Evolutionary conservation across 2,329 filamentous ascomycete species (phyloP).

Genomic region (Magnaporthiopsis incrustans): DNA sequence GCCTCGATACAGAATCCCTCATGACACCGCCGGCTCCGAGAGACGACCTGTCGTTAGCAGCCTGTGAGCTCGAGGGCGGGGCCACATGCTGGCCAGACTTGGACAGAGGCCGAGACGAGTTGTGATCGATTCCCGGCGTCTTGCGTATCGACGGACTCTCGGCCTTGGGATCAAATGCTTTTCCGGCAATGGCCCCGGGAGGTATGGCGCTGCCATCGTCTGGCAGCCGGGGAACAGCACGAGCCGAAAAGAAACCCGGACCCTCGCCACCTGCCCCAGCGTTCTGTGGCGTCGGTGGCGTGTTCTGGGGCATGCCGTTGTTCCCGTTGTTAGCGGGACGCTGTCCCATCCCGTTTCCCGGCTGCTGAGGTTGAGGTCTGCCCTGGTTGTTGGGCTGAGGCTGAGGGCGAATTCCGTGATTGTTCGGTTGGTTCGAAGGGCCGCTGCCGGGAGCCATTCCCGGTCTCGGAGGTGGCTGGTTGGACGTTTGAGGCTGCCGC

Average conservation of each 20-base stretch:
- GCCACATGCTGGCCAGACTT: slow-evolving; percentile 46
- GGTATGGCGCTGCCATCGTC: slow-evolving; percentile 36
- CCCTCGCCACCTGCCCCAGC: slow-evolving; percentile 24
- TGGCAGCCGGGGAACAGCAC: slow-evolving; percentile 50
- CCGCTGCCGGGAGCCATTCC: slow-evolving; percentile 10
- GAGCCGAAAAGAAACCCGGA: slow-evolving; percentile 63
- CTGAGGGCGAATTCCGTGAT: slow-evolving; percentile 11
- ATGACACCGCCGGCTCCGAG: slow-evolving; percentile 6
- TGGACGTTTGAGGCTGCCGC: slow-evolving; percentile 27
- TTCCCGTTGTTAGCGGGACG: slow-evolving; percentile 5
- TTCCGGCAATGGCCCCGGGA: slow-evolving; percentile 32
- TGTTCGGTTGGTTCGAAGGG: slow-evolving; percentile 10
- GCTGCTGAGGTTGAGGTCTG: slow-evolving; percentile 9
- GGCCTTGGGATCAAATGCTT: slow-evolving; percentile 63
- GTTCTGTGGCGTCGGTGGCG: slow-evolving; percentile 19
- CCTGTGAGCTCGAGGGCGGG: slow-evolving; percentile 23
- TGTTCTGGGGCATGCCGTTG: slow-evolving; percentile 9
- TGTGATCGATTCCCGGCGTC: slow-evolving; percentile 80
- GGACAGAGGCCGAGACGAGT: slow-evolving; percentile 63
- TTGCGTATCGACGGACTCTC: slow-evolving; percentile 83
- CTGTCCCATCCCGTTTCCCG: slow-evolving; percentile 12
- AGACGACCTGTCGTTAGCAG: slow-evolving; percentile 4
- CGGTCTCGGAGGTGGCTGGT: slow-evolving; percentile 21
- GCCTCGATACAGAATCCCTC: neutral
- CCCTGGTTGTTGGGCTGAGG: slow-evolving; percentile 10